Conservation (phyloP, 2,329 filamentous ascomycete genomes). For the Fusarium haematococcum region DNA sequence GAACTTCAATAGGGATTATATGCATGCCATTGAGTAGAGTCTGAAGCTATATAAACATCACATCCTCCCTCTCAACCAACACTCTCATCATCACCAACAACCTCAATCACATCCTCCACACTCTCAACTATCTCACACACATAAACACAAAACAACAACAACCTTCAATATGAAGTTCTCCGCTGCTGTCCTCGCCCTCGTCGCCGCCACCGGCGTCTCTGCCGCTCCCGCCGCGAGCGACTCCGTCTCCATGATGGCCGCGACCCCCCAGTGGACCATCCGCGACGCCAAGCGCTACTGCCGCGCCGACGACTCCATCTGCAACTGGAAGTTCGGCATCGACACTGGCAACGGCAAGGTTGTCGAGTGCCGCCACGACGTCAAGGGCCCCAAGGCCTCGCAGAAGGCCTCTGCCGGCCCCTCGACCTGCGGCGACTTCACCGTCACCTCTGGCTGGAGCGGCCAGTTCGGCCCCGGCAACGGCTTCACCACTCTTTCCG, state of each 20-base stretch:
- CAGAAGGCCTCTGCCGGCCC: constrained; percentile 52
- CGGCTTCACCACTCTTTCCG: constrained; percentile 66
- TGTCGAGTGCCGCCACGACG: constrained; percentile 40
- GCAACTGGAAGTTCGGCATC: constrained; percentile 59
- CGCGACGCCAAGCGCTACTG: constrained; percentile 55
- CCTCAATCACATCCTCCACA: constrained; percentile 13
- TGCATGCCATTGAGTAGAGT: neutral
- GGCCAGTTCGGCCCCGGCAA: constrained; percentile 64
- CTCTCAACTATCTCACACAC: constrained; percentile 8
- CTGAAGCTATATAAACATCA: constrained; percentile 31
- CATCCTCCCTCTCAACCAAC: neutral
- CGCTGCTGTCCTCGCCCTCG: constrained; percentile 52
- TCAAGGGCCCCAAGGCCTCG: constrained; percentile 51
- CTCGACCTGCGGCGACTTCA: constrained; percentile 61
- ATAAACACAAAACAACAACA: constrained; percentile 11
- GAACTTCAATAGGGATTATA: neutral
- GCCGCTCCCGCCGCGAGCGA: constrained; percentile 48
- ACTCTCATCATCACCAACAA: constrained; percentile 18
- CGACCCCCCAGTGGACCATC: constrained; percentile 56
- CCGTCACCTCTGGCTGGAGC: constrained; percentile 66
- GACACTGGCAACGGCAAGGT: constrained; percentile 57
- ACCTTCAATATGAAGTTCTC: constrained; percentile 58
- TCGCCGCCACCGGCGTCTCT: constrained; percentile 51
- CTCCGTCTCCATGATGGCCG: constrained; percentile 55
- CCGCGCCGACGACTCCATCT: constrained; percentile 52